Conservation (phyloP, 163 green algal species). For the Coccomyxa subellipsoidea region DNA sequence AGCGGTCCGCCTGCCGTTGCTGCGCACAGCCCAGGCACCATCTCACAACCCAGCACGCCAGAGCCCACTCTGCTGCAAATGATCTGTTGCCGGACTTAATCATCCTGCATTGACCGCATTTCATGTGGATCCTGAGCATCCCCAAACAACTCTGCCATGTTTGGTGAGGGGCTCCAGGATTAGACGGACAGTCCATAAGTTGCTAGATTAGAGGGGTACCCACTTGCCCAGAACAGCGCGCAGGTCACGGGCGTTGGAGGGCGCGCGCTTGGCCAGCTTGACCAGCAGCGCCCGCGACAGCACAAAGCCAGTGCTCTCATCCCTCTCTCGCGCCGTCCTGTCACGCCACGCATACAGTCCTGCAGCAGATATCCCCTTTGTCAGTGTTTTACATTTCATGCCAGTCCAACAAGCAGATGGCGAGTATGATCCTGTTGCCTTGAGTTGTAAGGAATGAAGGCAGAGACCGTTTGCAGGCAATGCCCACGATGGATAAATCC, state of each 20-base stretch:
- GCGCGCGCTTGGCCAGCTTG: slow-evolving; percentile 41
- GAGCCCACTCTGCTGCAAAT: not conserved
- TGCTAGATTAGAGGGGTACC: no score
- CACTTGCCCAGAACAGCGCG: not conserved
- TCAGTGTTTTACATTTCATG: not conserved
- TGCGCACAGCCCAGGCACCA: not conserved
- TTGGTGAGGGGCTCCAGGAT: no score
- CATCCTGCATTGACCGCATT: not conserved
- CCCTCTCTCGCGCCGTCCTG: slow-evolving; percentile 52
- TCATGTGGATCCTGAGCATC: no score
- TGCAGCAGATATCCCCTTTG: slow-evolving; percentile 10
- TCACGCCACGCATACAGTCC: slow-evolving; percentile 87
- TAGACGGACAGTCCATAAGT: no score
- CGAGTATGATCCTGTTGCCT: no score
- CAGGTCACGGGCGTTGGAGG: not conserved
- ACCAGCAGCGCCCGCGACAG: slow-evolving; percentile 53
- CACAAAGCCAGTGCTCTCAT: slow-evolving; percentile 81
- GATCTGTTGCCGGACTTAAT: not conserved
- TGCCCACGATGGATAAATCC: not conserved
- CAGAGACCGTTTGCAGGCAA: no score
- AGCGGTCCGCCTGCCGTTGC: not conserved
- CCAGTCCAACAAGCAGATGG: not conserved
- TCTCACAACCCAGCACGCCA: not conserved
- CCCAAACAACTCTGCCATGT: no score
- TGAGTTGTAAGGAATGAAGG: no score